Percentiles rank a stretch among this genome's conserved stretches.
Evolutionary conservation across 495 filamentous ascomycete species (phyloP).

Genomic region (Aspergillus affinis): DNA sequence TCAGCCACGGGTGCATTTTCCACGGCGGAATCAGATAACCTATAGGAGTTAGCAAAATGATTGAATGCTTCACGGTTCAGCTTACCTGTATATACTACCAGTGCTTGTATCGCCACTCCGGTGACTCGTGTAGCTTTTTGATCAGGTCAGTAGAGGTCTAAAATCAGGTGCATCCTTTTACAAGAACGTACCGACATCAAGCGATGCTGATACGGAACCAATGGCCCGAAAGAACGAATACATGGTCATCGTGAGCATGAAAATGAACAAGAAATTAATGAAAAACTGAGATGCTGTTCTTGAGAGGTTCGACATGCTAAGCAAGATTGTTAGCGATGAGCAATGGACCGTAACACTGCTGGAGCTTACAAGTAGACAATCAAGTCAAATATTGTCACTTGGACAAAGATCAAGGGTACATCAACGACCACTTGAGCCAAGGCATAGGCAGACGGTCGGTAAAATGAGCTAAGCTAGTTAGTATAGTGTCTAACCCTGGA

Average conservation of each 20-base stretch:
- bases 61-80: background rate
- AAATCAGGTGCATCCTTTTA: slow-evolving; percentile 3
- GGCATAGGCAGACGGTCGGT: slow-evolving; percentile 75
- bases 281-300: slow-evolving; percentile 79
- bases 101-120: slow-evolving; percentile 58
- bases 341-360: background rate
- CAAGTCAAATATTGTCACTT: slow-evolving; percentile 70
- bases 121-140: slow-evolving; percentile 59
- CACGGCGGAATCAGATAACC: slow-evolving; percentile 73
- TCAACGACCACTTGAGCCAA: slow-evolving; percentile 77
- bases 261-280: slow-evolving; percentile 65
- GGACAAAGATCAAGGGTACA: slow-evolving; percentile 66
- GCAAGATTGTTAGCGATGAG: slow-evolving; percentile 16
- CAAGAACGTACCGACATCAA: slow-evolving; percentile 52
- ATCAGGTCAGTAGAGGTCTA: background rate
- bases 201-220: slow-evolving; percentile 60
- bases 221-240: slow-evolving; percentile 78
- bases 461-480: slow-evolving; percentile 58
- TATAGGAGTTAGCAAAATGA: slow-evolving; percentile 6
- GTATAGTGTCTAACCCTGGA: background rate
- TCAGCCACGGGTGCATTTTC: slow-evolving; percentile 78
- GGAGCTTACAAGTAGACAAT: slow-evolving; percentile 67
- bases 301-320: slow-evolving; percentile 58
- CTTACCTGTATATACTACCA: slow-evolving; percentile 71
- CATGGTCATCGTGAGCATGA: slow-evolving; percentile 67